Conservation (phyloP, 2,329 filamentous ascomycete species). For the Penicillium sp. region DNA sequence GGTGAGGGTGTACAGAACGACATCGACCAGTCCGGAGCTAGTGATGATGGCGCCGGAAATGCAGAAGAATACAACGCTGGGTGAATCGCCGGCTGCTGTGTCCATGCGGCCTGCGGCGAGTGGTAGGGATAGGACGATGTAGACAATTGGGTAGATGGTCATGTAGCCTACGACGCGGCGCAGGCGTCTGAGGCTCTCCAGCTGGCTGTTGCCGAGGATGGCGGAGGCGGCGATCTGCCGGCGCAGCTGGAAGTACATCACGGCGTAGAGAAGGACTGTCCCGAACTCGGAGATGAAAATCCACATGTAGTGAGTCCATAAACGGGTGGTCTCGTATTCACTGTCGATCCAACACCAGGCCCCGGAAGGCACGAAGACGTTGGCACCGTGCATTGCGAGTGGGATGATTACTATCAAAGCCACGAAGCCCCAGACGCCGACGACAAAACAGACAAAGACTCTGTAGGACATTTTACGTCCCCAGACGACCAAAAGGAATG, state of each 20-base stretch:
- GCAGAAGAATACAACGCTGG: constrained; percentile 40
- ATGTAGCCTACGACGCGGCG: constrained; percentile 41
- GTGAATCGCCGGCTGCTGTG: constrained; percentile 27
- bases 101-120: constrained; percentile 45
- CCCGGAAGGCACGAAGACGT: constrained; percentile 43
- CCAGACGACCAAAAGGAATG: constrained; percentile 43
- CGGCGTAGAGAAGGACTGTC: constrained; percentile 41
- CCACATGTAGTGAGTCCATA: constrained; percentile 47
- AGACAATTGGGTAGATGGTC: constrained; percentile 44
- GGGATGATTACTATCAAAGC: constrained; percentile 42
- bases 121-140: constrained; percentile 57
- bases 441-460: constrained; percentile 39
- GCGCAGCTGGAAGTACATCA: constrained; percentile 44
- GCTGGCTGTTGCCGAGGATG: constrained; percentile 30
- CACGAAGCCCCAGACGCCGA: constrained; percentile 41
- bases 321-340: constrained; percentile 36
- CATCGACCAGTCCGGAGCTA: constrained; percentile 52
- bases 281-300: constrained; percentile 47
- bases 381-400: constrained; percentile 34
- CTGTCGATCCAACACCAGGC: constrained; percentile 48
- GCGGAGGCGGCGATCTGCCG: constrained; percentile 36
- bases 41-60: constrained; percentile 50
- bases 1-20: constrained; percentile 51
- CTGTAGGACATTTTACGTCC: constrained; percentile 40
- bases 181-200: constrained; percentile 33